These are phyloP conservation scores for Chlorella variabilis DNA, from an alignment of 163 green algal species.

Conservation along the genomic window DNA sequence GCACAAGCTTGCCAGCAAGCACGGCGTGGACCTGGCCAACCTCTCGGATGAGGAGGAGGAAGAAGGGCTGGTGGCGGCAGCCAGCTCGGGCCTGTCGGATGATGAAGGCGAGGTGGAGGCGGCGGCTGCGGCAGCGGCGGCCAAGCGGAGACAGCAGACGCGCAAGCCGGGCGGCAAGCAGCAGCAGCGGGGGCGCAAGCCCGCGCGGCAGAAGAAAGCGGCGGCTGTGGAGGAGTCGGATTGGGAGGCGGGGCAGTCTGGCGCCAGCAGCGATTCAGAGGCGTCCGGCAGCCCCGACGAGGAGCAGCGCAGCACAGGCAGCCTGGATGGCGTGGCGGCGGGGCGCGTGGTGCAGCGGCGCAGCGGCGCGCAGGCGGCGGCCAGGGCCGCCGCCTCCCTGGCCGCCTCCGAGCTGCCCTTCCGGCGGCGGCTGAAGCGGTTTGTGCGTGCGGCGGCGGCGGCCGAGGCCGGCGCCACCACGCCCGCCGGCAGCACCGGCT, in stretches of 20 bases:
- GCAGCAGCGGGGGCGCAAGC: slow-evolving; percentile 8
- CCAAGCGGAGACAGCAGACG: background rate
- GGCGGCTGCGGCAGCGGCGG: background rate
- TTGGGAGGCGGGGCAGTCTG: slow-evolving; percentile 52
- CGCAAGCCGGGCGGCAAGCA: slow-evolving; percentile 5
- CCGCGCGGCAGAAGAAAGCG: background rate
- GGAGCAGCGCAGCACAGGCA: too few species aligned
- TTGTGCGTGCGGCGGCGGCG: slow-evolving; percentile 7
- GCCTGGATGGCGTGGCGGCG: too few species aligned
- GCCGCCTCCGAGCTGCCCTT: slow-evolving; percentile 12
- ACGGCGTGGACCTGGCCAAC: slow-evolving; percentile 22
- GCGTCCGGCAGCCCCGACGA: too few species aligned
- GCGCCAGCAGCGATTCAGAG: background rate
- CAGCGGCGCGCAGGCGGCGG: background rate
- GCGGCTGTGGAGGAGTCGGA: slow-evolving; percentile 17
- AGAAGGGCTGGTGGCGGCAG: background rate
- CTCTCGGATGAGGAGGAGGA: slow-evolving; percentile 38
- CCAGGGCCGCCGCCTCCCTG: background rate
- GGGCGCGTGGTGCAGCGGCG: background rate
- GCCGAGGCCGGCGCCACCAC: slow-evolving; percentile 2
- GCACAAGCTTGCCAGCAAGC: slow-evolving; percentile 42
- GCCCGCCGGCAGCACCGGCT: slow-evolving; percentile 15
- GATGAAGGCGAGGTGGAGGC: slow-evolving; percentile 2
- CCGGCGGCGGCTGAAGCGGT: slow-evolving; percentile 33
- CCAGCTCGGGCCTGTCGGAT: slow-evolving; percentile 16